Evolutionary conservation across 2,329 filamentous ascomycete species (phyloP), one percentile per base, ranked within the genome.

Genomic region (Aspergillus awamori): DNA sequence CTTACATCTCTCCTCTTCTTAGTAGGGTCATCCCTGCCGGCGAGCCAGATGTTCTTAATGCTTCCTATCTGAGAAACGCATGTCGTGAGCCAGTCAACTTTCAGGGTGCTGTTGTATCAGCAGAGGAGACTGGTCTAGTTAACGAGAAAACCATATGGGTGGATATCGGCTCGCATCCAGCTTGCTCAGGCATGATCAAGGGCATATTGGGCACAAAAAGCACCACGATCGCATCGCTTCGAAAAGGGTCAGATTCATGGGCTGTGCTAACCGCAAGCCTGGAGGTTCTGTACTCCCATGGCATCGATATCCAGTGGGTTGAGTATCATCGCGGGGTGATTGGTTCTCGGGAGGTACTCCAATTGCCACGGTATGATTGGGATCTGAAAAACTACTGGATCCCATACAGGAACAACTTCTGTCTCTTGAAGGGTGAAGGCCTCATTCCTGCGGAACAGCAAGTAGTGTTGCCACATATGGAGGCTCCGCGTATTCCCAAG

Each of bases 351-450:
- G 79, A 84, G 45, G 78, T 91, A 15, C 77, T 90, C n/a, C 79
- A 84, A n/a, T 77, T 92, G 4, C 89, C 89, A 2, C 82, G 83
- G 0, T 92, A 92, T 71, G 82, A 82, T 0, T 92, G 88, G 72
- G 87, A 92, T 72, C 79, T 85, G 64, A 91, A 91, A 80, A 86
- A 85, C 66, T 91, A 91, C 75, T 90, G 88, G 88, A 82, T 90
- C 15, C 86, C 87, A 71, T 90, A 90, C 73, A 81, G 83, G 64
- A 89, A 90, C 65, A 87, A 92, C 74, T 93, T 89, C 87, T 86
- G 82, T 49, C 77, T 92, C 33, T 87, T 84, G 61, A 93, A 92
- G 80, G 87, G 82, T 59, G 85, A 89, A 65, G 83, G 79, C 41
- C 79, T 53, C 11, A 15, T 48, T n/a, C 51, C 58, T 17, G 45